Percentiles rank a stretch among this genome's conserved stretches.
phyloP scores from a whole-genome alignment of 2,329 filamentous ascomycete species.

The Fusarium sp. region DNA sequence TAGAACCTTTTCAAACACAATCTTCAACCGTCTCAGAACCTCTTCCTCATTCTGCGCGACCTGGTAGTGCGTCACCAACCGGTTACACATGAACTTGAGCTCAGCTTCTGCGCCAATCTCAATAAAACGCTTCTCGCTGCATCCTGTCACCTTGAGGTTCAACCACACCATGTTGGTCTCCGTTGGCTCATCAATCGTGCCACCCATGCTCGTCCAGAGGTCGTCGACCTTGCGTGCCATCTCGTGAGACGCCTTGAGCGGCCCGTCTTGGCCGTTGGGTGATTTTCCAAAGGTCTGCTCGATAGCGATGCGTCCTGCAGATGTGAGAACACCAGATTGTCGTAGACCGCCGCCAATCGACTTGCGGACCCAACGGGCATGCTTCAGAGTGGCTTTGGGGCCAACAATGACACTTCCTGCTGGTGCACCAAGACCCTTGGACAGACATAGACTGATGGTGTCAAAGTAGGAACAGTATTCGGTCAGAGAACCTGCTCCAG shows the following conservation, averaged over 20 bases:
- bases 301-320: constrained; percentile 76
- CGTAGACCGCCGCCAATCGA: constrained; percentile 79
- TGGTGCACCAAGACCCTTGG: constrained; percentile 84
- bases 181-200: constrained; percentile 73
- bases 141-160: constrained; percentile 71
- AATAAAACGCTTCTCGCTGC: constrained; percentile 51
- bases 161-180: constrained; percentile 96
- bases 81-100: constrained; percentile 53
- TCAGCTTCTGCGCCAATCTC: constrained; percentile 55
- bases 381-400: constrained; percentile 47
- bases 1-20: constrained; percentile 60
- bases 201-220: constrained; percentile 77
- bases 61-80: constrained; percentile 66
- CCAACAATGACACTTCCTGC: constrained; percentile 81
- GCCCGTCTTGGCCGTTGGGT: constrained; percentile 60
- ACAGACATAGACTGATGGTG: constrained; percentile 81
- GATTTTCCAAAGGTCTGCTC: constrained; percentile 56
- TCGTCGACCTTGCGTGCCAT: constrained; percentile 72
- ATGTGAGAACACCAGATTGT: constrained; percentile 77
- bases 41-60: constrained; percentile 70
- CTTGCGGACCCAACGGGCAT: constrained; percentile 66
- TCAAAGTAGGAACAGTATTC: constrained; percentile 78
- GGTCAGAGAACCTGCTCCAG: constrained; percentile 72
- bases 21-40: constrained; percentile 66
- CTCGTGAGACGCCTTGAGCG: constrained; percentile 68